A percentile compares a stretch with the other conserved stretches of the same genome.
phyloP scores from a whole-genome alignment of 345 rosid genomes.

The Citrus mangshanensis region DNA sequence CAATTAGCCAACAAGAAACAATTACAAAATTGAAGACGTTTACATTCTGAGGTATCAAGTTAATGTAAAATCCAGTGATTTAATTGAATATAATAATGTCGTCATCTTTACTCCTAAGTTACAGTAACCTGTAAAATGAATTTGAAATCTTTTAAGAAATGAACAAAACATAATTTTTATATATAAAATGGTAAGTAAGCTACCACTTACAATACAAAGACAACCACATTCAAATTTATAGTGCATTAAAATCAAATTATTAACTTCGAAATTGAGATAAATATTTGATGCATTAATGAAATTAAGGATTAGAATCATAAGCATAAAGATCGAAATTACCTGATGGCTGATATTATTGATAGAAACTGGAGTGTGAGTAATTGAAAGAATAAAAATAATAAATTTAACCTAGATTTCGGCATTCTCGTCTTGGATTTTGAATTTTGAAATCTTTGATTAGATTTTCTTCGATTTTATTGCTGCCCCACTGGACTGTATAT shows the following conservation, averaged over 20 bases:
- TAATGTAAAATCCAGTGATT: background rate
- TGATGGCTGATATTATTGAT: constrained; percentile 38
- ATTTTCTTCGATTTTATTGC: background rate
- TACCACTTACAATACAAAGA: background rate
- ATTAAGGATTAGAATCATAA: background rate
- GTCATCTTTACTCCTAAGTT: no score
- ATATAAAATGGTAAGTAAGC: background rate
- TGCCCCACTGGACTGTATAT: background rate
- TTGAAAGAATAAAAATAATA: constrained; percentile 28
- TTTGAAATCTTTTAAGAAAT: background rate
- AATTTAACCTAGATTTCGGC: constrained; percentile 33
- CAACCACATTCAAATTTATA: background rate
- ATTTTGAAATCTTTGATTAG: background rate
- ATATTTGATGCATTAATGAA: background rate
- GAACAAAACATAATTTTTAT: background rate
- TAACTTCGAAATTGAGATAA: no score
- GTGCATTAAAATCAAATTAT: background rate
- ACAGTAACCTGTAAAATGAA: background rate
- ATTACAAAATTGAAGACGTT: background rate
- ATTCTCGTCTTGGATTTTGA: constrained; percentile 23
- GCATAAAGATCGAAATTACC: constrained; percentile 26
- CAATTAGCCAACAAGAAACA: background rate
- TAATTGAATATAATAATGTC: background rate
- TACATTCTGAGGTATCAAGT: background rate
- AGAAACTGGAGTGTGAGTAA: constrained; percentile 32